Evolutionary conservation across 495 filamentous ascomycete species (phyloP), one percentile per base, ranked within the genome.

Genomic region (Penicillium samsonianum): DNA sequence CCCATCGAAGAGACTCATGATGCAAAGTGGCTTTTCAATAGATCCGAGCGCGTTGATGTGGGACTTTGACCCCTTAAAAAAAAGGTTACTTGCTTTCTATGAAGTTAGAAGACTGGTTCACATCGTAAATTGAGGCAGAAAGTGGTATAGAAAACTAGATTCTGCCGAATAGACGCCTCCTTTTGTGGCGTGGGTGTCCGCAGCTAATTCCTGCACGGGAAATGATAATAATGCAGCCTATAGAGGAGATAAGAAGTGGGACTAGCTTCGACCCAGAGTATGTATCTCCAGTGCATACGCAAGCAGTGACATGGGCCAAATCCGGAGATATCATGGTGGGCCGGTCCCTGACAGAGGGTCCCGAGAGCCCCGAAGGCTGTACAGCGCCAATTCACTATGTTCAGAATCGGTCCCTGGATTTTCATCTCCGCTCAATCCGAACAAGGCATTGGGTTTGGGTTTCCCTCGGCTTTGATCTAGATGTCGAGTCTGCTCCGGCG

Each of bases 361-460:
- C 41, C 53, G 63, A 44, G 52, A 42, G n/a, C 88, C 75, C 82
- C 88, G 60, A 80, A 89, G 61, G 86, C 70, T 76, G 49, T 63
- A 62, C 61, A 76, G 55, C 5, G 72, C 73, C 64, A 81, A 64
- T 46, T 75, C 75, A 64, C 80, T 75, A 7, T 68, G 67, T 25
- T 77, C 74, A 40, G 63, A 57, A 41, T 68, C 60, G 16, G 65
- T 30, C 17, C 60, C 48, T 57, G 57, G 60, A 20, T 66, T 65
- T 20, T 70, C 73, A 33, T 72, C 68, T 33, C 73, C 75, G 30
- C 60, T 65, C 37, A 68, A 68, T 28, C 73, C 73, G 57, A 81
- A 82, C 4, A 82, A 65, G 14, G 65, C 59, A 37, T 58, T 68
- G 25, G 65, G 71, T 65, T 58, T 68, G 25, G 65, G 71, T 65